These are phyloP conservation scores for Pythium dissimile DNA, from an alignment of 352 stramenopile genomes.

Conservation along the genomic window DNA sequence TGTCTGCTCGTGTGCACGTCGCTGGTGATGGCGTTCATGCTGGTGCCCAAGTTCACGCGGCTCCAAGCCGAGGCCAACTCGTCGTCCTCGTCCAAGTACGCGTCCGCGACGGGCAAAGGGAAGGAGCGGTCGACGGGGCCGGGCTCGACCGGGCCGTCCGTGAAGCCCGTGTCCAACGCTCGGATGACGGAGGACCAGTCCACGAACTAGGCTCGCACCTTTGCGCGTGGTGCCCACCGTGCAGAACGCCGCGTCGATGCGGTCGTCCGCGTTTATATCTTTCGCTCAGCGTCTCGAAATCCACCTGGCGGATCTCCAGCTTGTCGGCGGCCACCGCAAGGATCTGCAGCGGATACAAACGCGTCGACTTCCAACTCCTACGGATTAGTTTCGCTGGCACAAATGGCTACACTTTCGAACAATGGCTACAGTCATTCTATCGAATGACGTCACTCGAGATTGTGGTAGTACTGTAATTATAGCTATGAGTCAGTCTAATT, in stretches of 20 bases:
- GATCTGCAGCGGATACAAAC: too few species aligned
- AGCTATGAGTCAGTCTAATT: not conserved
- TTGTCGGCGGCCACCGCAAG: too few species aligned
- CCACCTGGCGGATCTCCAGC: too few species aligned
- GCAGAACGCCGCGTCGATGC: too few species aligned
- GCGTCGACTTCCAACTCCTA: too few species aligned
- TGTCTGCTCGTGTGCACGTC: conserved; percentile 17
- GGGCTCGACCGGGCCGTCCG: not conserved
- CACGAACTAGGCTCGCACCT: too few species aligned
- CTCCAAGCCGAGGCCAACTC: conserved; percentile 1
- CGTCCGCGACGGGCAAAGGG: not conserved
- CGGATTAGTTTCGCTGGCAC: too few species aligned
- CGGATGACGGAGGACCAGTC: not conserved
- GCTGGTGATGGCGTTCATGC: conserved; percentile 28
- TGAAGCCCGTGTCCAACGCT: not conserved
- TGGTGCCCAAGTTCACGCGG: conserved; percentile 19
- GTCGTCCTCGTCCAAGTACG: not conserved
- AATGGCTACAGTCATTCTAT: not conserved
- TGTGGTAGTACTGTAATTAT: not conserved
- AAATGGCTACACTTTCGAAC: not conserved
- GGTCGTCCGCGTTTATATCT: too few species aligned
- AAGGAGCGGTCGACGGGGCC: not conserved
- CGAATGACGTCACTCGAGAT: not conserved
- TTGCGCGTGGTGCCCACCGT: too few species aligned
- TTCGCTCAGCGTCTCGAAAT: too few species aligned